phyloP scores from a whole-genome alignment of 2,329 filamentous ascomycete genomes.

The Claviceps arundinis region DNA sequence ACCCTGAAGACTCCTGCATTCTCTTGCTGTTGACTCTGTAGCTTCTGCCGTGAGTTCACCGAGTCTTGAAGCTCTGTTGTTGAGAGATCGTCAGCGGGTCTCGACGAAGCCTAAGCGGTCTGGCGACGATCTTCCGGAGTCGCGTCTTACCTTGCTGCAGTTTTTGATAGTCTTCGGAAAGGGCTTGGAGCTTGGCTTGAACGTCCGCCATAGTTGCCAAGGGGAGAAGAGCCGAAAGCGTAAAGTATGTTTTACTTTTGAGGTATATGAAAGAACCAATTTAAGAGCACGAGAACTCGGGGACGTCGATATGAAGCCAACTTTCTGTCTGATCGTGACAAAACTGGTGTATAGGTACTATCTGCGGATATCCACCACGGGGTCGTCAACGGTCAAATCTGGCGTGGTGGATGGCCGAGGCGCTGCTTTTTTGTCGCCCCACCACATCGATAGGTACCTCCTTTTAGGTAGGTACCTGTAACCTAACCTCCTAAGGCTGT shows the following conservation, averaged over 20 bases:
- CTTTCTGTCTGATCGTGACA: neutral
- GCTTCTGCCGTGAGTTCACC: slow-evolving; percentile 71
- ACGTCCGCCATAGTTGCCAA: slow-evolving; percentile 47
- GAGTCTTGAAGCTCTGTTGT: slow-evolving; percentile 60
- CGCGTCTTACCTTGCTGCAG: slow-evolving; percentile 59
- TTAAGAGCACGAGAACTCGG: neutral
- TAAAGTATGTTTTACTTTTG: neutral
- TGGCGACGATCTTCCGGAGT: neutral
- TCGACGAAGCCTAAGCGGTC: neutral
- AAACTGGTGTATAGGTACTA: neutral
- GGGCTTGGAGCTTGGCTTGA: slow-evolving; percentile 65
- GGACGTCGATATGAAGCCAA: neutral
- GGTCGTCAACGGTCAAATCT: neutral
- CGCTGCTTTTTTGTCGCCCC: neutral
- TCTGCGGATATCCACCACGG: neutral
- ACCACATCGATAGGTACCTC: neutral
- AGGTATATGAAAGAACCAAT: neutral
- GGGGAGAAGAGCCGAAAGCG: neutral
- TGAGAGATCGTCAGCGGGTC: slow-evolving; percentile 2
- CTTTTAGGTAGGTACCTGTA: too few species aligned
- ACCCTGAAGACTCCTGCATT: slow-evolving; percentile 80
- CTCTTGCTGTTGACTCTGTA: slow-evolving; percentile 89
- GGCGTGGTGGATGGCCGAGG: neutral
- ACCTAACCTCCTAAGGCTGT: too few species aligned
- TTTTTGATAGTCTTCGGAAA: slow-evolving; percentile 79